These are phyloP conservation scores for Tubosaeta sp. DNA, from an alignment of 768 basidiomycete species.

Conservation along the genomic window DNA sequence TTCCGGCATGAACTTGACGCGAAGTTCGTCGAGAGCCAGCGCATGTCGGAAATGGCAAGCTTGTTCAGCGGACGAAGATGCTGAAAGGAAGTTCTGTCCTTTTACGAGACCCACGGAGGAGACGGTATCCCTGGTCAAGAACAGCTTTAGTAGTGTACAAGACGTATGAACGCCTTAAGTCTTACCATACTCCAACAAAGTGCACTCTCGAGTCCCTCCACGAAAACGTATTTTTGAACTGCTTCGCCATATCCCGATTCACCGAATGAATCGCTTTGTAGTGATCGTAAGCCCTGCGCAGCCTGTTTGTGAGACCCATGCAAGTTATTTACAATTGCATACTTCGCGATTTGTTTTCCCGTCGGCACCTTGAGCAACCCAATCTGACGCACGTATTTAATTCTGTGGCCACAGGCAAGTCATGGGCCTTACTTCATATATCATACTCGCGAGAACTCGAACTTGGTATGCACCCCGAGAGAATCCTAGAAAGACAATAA, in stretches of 20 bases:
- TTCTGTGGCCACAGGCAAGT: background rate
- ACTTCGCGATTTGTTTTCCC: too few species aligned
- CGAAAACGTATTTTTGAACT: too few species aligned
- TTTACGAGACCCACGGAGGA: constrained; percentile 35
- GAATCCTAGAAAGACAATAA: constrained; percentile 26
- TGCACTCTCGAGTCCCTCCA: too few species aligned
- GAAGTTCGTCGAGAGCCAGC: constrained; percentile 55
- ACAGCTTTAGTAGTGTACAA: too few species aligned
- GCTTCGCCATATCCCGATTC: too few species aligned
- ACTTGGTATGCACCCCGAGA: constrained; percentile 43
- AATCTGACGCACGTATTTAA: background rate
- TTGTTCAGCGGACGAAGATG: constrained; percentile 48
- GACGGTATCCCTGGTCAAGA: constrained; percentile 51
- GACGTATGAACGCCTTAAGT: too few species aligned
- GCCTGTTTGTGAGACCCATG: background rate
- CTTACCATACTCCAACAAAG: too few species aligned
- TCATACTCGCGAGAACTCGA: constrained; percentile 18
- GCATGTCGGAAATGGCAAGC: constrained; percentile 64
- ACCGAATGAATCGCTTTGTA: too few species aligned
- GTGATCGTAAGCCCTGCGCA: constrained; percentile 12
- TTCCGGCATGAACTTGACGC: constrained; percentile 54
- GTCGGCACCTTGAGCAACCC: too few species aligned
- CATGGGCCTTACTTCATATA: constrained; percentile 22
- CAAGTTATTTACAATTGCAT: background rate
- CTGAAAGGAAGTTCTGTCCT: constrained; percentile 46